phyloP scores from a whole-genome alignment of 2,329 filamentous ascomycete species.

The Aureobasidium sp. region DNA sequence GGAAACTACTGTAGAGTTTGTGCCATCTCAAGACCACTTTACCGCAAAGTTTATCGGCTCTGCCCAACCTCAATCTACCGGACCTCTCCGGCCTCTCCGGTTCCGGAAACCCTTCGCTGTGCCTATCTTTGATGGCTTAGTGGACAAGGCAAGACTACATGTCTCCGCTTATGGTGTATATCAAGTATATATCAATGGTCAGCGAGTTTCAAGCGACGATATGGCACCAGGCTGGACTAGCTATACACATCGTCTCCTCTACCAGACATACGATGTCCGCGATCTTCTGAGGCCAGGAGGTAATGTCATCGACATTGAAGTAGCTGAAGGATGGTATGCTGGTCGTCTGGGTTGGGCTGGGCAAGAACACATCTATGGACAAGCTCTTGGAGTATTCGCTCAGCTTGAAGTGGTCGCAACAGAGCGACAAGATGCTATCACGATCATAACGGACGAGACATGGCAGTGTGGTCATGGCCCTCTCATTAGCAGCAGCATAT shows the following conservation, averaged over 20 bases:
- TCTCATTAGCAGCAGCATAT: conserved; percentile 38
- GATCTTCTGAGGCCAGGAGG: conserved; percentile 28
- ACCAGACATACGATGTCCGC: conserved; percentile 48
- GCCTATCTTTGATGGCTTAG: background rate
- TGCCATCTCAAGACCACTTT: background rate
- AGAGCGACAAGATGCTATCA: conserved; percentile 27
- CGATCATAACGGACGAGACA: conserved; percentile 31
- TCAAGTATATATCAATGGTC: conserved; percentile 42
- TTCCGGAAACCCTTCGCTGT: conserved; percentile 33
- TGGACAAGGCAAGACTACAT: conserved; percentile 36
- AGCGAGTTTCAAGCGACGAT: conserved; percentile 25
- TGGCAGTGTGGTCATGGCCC: conserved; percentile 34
- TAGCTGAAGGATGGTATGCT: conserved; percentile 47
- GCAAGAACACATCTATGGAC: conserved; percentile 34
- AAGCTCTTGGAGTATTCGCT: conserved; percentile 34
- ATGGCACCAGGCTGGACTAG: conserved; percentile 48
- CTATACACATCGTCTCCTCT: conserved; percentile 45
- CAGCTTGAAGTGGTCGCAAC: conserved; percentile 32
- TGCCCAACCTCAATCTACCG: background rate
- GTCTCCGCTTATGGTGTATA: conserved; percentile 43
- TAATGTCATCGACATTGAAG: conserved; percentile 38
- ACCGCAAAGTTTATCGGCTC: conserved; percentile 14
- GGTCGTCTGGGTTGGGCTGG: conserved; percentile 33
- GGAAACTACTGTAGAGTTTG: background rate
- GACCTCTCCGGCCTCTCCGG: conserved; percentile 12